phyloP scores from a whole-genome alignment of 345 rosid genomes.

The Lagerstroemia speciosa region DNA sequence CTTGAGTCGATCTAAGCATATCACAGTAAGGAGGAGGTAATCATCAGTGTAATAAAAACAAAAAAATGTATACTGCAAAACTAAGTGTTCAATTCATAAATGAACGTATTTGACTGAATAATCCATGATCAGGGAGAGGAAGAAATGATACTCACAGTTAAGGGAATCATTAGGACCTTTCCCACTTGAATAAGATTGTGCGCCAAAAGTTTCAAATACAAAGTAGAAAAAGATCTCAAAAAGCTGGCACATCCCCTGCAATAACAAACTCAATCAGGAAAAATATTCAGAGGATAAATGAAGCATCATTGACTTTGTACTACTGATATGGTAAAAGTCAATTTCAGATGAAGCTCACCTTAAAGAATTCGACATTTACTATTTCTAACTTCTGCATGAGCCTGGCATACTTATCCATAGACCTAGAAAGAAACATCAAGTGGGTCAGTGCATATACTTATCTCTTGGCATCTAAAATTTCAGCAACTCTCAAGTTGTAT shows the following conservation, averaged over 20 bases:
- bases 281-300: conserved; percentile 26
- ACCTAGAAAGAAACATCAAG: conserved; percentile 39
- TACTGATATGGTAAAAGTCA: conserved; percentile 10
- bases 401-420: conserved; percentile 98
- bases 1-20: conserved; percentile 71
- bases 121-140: conserved; percentile 7
- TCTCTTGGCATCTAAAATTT: not conserved
- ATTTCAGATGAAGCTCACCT: conserved; percentile 39
- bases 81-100: not conserved
- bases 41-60: not conserved
- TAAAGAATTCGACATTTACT: conserved; percentile 85
- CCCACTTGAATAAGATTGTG: conserved; percentile 49
- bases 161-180: conserved; percentile 44
- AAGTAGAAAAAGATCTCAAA: conserved; percentile 72
- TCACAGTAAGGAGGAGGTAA: conserved; percentile 5
- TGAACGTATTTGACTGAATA: not conserved
- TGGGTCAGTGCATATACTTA: conserved; percentile 1
- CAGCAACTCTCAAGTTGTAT: not conserved
- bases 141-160: conserved; percentile 51
- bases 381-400: conserved; percentile 96
- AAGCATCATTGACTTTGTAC: conserved; percentile 6
- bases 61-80: not conserved
- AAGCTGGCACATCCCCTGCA: conserved; percentile 97
- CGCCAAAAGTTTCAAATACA: conserved; percentile 72
- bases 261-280: conserved; percentile 49